Evolutionary conservation across 495 filamentous ascomycete species (phyloP), one percentile per base, ranked within the genome.

Genomic region (Neurospora tetrasperma): DNA sequence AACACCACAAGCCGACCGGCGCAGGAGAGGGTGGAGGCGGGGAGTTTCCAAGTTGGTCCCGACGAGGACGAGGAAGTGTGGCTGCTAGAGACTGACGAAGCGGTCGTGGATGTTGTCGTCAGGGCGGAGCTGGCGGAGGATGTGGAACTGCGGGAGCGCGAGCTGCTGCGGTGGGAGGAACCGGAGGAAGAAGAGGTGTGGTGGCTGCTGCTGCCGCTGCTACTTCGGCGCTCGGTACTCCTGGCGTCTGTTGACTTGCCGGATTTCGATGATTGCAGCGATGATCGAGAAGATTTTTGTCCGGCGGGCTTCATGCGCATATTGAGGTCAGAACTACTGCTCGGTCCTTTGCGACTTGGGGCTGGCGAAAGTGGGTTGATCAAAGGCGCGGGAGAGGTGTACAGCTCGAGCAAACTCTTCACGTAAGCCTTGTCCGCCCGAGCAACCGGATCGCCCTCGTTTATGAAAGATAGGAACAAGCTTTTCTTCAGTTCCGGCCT

Each of bases 401-500:
- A 92, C 2, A 96, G 84, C 72, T 90, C 89, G 11, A 94, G 82
- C 38, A 96, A 84, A 18, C 88, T 90, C 59, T 86, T 83, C 11
- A 95, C 84, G 74, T 94, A 94, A 0, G 87, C 86, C 79, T 88
- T 91, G 76, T 95, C 92, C 0, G 92, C 93, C 23, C 93, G 81
- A 2, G 89, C 82, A 0, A 96, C 92, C 0, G 92, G 92, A 74
- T 96, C 93, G 4, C 93, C 93, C 76, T 96, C 93, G 76, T 96
- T 96, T 74, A 94, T 82, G 77, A 96, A 93, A 20, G 87, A 88
- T 41, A 91, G 82, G 79, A 96, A 96, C 3, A 93, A 75, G 35
- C 87, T 92, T 73, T 90, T 92, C 27, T 84, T 82, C 41, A 87
- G 80, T 5, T 80, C 77, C 0, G 81, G 76, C 5, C 76, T 73